A percentile compares a stretch with the other conserved stretches of the same genome.
Conservation (phyloP, 768 basidiomycete species). For the Lanmaoa rubissima region DNA sequence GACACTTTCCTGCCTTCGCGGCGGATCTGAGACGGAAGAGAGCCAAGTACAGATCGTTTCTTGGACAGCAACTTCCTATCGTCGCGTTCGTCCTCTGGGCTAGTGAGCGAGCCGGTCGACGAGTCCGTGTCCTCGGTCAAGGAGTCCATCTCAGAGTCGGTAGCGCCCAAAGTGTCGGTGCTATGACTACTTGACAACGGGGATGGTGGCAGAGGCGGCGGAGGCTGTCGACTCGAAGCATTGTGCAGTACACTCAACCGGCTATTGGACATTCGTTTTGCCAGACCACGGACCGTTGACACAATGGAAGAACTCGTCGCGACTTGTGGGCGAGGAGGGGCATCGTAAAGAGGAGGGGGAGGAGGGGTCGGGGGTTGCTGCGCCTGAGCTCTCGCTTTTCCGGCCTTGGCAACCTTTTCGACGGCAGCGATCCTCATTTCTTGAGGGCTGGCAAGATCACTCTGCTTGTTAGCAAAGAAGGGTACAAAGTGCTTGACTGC, state of each 20-base stretch:
- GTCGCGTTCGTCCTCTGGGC: conserved; percentile 46
- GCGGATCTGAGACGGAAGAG: conserved; percentile 44
- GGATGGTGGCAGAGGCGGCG: conserved; percentile 22
- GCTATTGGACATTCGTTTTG: conserved; percentile 51
- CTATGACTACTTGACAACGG: conserved; percentile 41
- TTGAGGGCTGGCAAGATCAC: conserved; percentile 26
- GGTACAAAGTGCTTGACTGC: conserved; percentile 69
- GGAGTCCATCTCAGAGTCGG: conserved; percentile 59
- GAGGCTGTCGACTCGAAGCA: conserved; percentile 16
- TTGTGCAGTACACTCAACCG: conserved; percentile 35
- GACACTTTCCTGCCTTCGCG: conserved; percentile 40
- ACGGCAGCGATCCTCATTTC: conserved; percentile 54
- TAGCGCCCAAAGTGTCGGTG: conserved; percentile 44
- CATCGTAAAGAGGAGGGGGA: conserved; percentile 39
- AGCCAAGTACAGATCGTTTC: conserved; percentile 47
- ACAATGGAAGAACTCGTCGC: conserved; percentile 39
- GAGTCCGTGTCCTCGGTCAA: conserved; percentile 63
- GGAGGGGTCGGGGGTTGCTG: conserved; percentile 43
- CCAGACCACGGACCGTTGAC: conserved; percentile 57
- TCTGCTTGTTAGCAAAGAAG: conserved; percentile 45
- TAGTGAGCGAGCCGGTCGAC: conserved; percentile 49
- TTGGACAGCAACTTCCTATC: conserved; percentile 16
- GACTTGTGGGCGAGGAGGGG: conserved; percentile 20
- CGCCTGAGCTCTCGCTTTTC: conserved; percentile 51
- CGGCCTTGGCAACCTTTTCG: conserved; percentile 52